Conservation (phyloP, 257 asterid genomes). For the Orobanche coerulescens region DNA sequence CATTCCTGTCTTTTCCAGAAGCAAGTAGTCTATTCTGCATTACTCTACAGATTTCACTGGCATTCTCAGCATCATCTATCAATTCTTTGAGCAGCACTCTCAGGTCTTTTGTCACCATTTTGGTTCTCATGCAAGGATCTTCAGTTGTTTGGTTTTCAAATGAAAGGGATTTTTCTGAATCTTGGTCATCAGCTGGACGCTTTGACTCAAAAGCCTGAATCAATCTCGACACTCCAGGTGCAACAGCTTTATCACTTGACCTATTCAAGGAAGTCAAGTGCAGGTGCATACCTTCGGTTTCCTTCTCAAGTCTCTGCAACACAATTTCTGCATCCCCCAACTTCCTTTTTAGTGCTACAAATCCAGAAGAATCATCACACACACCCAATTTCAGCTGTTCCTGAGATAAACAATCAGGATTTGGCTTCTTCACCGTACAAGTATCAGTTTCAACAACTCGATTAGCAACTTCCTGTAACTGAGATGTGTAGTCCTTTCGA, state of each 20-base stretch:
- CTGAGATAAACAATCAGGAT: constrained; percentile 24
- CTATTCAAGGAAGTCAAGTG: constrained; percentile 41
- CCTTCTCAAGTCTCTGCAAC: constrained; percentile 62
- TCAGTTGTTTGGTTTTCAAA: constrained; percentile 34
- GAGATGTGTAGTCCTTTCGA: constrained; percentile 25
- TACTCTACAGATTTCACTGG: constrained; percentile 39
- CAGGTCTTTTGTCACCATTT: constrained; percentile 35
- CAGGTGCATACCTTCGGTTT: constrained; percentile 49
- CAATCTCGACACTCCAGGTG: constrained; percentile 73
- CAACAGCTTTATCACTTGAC: constrained; percentile 37
- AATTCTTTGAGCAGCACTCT: constrained; percentile 42
- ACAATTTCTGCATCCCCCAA: constrained; percentile 45
- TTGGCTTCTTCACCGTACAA: constrained; percentile 21
- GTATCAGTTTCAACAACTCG: constrained; percentile 26
- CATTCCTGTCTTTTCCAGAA: constrained; percentile 28
- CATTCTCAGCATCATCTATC: constrained; percentile 40
- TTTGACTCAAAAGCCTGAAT: constrained; percentile 85
- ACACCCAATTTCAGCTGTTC: constrained; percentile 28
- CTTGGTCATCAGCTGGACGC: constrained; percentile 43
- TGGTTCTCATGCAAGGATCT: constrained; percentile 39
- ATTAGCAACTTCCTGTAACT: constrained; percentile 30
- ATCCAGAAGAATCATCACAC: constrained; percentile 34
- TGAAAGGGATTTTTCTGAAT: constrained; percentile 31
- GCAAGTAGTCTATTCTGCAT: constrained; percentile 34
- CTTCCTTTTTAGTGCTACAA: constrained; percentile 43